Base-by-base conservation (phyloP, 106 monocot species). In the Agapanthus africanus region DNA sequence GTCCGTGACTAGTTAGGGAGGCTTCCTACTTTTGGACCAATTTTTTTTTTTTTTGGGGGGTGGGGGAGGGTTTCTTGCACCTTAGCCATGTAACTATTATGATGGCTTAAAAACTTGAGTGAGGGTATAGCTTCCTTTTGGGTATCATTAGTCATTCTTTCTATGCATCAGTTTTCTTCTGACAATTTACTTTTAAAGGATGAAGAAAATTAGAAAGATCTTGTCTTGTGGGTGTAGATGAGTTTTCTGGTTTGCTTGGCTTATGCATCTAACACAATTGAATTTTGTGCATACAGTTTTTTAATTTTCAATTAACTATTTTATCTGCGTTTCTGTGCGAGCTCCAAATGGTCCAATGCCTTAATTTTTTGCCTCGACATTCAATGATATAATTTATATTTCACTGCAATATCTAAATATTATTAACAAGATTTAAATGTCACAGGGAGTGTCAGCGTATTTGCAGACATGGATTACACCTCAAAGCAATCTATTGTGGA, bases 401-500 rank as follows among this genome's bases (percentile, higher is more conserved):
- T 63, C 2, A 36, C 21, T 21, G 37, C 37, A 36, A n/a, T 37
- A 57, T 25, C 6, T 40, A 39, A 25, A 16, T 40, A 40, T 14
- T 40, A 65, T 6, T 61, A 18, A 61, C 33, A 61, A 14, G 14
- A 3, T 9, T 38, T 65, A 40, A 40, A 39, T 14, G 64, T 65
- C 64, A 37, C 39, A 3, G 40, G 15, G 32, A 50, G 32, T 50
- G 50, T 68, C 68, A 50, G 33, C 50, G 47, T 68, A 18, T 50
- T 68, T 10, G 50, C 49, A 44, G 66, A 21, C 68, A 68, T 10
- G 41, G 68, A 68, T 49, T 68, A 68, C 38, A 38, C 10, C 2
- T 44, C 47, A 68, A 68, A 68, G n/a, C 49, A 21, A 49, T 68
- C 68, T 6, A 33, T 68, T 2, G 44, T 68, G 68, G 68, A 49